phyloP scores from a whole-genome alignment of 306 rosid genomes.

The Nissolia schottii region DNA sequence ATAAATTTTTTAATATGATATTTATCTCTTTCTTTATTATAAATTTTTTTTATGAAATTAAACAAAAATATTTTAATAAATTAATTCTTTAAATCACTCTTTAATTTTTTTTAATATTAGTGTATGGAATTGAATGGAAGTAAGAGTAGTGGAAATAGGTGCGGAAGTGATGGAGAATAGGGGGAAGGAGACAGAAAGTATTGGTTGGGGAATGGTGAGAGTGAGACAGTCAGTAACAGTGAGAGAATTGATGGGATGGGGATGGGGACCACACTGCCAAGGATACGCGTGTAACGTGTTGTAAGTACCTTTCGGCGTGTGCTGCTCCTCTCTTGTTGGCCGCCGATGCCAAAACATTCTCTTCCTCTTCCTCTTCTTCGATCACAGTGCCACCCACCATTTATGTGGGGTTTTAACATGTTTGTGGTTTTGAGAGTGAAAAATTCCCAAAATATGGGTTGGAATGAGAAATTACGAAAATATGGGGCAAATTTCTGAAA shows the following conservation, averaged over 20 bases:
- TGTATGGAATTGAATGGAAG: too few species aligned
- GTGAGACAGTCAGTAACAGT: neutral
- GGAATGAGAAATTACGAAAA: too few species aligned
- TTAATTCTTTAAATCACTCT: too few species aligned
- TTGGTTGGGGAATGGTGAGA: neutral
- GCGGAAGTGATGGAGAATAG: neutral
- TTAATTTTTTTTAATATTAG: too few species aligned
- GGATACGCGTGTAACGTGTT: constrained; percentile 31
- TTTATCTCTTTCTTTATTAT: too few species aligned
- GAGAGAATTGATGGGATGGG: neutral
- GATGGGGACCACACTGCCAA: constrained; percentile 35
- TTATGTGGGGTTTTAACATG: too few species aligned
- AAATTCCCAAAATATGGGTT: too few species aligned
- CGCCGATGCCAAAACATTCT: constrained; percentile 8
- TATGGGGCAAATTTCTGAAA: too few species aligned
- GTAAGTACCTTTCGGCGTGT: constrained; percentile 42
- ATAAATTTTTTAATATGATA: too few species aligned
- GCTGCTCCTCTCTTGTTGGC: neutral
- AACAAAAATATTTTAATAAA: too few species aligned
- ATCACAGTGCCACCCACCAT: neutral
- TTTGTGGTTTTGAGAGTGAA: too few species aligned
- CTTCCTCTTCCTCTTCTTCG: neutral
- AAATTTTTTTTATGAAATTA: too few species aligned
- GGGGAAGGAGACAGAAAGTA: neutral
- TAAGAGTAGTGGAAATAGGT: neutral